Base-by-base conservation (phyloP, 2,329 filamentous ascomycete species). In the Fusarium tjaetaba region DNA sequence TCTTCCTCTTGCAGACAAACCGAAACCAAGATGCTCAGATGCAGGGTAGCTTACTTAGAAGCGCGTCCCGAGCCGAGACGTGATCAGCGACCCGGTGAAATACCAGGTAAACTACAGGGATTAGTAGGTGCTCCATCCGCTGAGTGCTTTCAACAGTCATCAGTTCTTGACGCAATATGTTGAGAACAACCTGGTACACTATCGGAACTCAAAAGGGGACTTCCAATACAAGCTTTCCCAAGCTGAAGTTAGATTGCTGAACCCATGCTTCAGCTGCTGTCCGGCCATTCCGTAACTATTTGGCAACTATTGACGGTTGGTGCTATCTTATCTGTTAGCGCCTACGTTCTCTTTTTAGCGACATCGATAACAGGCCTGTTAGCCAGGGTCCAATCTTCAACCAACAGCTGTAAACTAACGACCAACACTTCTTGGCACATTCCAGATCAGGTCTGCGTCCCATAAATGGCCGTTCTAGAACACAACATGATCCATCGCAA, bases 361-460 rank as follows among this genome's bases (percentile, higher is more conserved):
- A 22, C 2, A 28, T 16, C 2, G 2, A 28, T 58, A 48, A 49
- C 55, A 36, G n/a, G 30, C 8, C 18, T 13, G n/a, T 58, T 58
- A 58, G 34, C 20, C 5, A 18, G 30, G n/a, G 10, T 20, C 15
- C 3, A 18, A 36, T 10, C 7, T 11, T 16, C n/a, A 36, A 20
- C 55, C 41, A 36, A 26, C 39, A 58, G 41, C 24, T 55, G 51
- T 16, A 26, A 55, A 30, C 51, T 58, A 49, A 34, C 41, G 24
- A 58, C 30, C 55, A 58, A 58, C 24, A 24, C 18, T 14, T 34
- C 55, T 58, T 49, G 41, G 55, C 55, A 58, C 26, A 36, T 46
- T 36, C 55, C 41, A 16, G 42, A 49, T 58, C 42, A 34, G 55
- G 55, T 10, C 9, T 18, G 5, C 11, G 41, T 49, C 41, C 42